These are phyloP conservation scores for Chaetomium fimeti DNA, from an alignment of 495 filamentous ascomycete species.

Conservation along the genomic window DNA sequence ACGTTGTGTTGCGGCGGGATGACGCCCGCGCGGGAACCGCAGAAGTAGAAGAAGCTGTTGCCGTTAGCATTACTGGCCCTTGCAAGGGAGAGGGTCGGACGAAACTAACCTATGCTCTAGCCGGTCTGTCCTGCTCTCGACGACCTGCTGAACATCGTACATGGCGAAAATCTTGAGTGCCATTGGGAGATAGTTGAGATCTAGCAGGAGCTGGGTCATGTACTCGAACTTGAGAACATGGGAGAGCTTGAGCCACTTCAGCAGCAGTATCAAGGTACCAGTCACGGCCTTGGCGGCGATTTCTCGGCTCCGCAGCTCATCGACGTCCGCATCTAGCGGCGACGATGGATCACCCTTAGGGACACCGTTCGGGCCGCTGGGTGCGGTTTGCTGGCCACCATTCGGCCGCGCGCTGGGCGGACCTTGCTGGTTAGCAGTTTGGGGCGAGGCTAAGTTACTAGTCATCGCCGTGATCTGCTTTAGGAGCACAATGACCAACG, in stretches of 20 bases:
- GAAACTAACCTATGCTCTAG: conserved; percentile 69
- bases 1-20: conserved; percentile 24
- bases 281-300: conserved; percentile 89
- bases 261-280: conserved; percentile 73
- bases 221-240: conserved; percentile 97
- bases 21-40: conserved; percentile 54
- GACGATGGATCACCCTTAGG: conserved; percentile 43
- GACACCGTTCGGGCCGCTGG: conserved; percentile 33
- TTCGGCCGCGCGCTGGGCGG: conserved; percentile 36
- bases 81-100: neutral
- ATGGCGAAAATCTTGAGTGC: conserved; percentile 89
- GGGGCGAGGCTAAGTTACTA: conserved; percentile 51
- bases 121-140: conserved; percentile 81
- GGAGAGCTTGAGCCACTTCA: conserved; percentile 97
- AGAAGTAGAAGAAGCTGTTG: conserved; percentile 83
- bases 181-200: conserved; percentile 90
- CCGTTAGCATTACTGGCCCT: neutral
- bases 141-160: conserved; percentile 83
- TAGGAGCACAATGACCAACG: conserved; percentile 87
- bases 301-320: conserved; percentile 75
- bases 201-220: conserved; percentile 84
- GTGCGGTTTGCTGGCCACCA: conserved; percentile 36
- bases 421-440: conserved; percentile 34
- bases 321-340: conserved; percentile 64
- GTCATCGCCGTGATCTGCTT: conserved; percentile 84